phyloP scores from a whole-genome alignment of 768 basidiomycete species.

The Floccularia luteovirens region DNA sequence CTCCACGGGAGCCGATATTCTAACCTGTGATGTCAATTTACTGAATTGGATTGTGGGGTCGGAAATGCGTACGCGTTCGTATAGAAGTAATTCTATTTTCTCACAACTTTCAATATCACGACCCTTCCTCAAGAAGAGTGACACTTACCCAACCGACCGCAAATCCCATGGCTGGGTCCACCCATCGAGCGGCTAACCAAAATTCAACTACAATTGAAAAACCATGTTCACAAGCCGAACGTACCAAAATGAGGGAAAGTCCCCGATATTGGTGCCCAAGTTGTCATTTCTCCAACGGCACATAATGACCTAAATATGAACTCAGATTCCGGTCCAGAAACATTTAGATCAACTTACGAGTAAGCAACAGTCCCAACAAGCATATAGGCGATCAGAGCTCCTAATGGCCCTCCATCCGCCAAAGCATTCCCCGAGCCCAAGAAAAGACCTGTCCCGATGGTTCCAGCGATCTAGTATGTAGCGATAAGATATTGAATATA shows the following conservation, averaged over 20 bases:
- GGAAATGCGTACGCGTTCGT: constrained; percentile 26
- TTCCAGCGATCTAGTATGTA: constrained; percentile 52
- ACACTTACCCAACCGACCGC: constrained; percentile 44
- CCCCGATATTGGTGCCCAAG: constrained; percentile 70
- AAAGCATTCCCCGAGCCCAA: constrained; percentile 63
- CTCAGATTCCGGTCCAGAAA: background rate
- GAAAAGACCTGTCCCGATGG: constrained; percentile 70
- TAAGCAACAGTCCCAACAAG: constrained; percentile 64
- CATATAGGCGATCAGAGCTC: constrained; percentile 57
- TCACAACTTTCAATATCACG: too few species aligned
- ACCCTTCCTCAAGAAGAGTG: background rate
- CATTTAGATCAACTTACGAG: constrained; percentile 28
- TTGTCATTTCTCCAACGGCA: constrained; percentile 74
- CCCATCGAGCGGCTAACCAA: constrained; percentile 41
- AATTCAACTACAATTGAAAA: background rate
- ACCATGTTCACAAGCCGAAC: constrained; percentile 6
- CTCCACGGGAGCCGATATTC: constrained; percentile 67
- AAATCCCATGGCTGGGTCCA: constrained; percentile 52
- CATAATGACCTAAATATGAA: constrained; percentile 45
- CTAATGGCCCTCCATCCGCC: constrained; percentile 52
- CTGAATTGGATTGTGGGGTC: background rate
- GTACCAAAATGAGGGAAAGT: constrained; percentile 68
- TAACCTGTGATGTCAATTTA: constrained; percentile 9
- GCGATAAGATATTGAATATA: background rate
- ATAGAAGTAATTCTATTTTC: constrained; percentile 32